Percentiles rank a stretch among this genome's conserved stretches.
phyloP scores from a whole-genome alignment of 2,329 filamentous ascomycete species.

The Xylariaceae sp. region DNA sequence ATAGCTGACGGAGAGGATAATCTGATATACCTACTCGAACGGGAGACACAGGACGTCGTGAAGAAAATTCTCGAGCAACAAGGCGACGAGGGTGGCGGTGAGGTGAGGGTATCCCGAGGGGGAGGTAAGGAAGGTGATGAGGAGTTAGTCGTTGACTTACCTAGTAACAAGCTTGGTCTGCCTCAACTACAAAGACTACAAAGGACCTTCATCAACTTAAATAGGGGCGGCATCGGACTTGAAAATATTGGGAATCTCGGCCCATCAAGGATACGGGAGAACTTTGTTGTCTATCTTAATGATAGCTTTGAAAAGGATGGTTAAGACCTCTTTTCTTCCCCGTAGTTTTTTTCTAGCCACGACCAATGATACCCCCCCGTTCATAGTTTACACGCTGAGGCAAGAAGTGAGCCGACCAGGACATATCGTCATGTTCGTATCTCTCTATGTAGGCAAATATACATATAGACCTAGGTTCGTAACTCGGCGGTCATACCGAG shows the following conservation, averaged over 20 bases:
- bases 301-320: constrained; percentile 59
- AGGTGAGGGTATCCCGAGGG: constrained; percentile 47
- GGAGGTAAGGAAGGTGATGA: constrained; percentile 35
- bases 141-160: constrained; percentile 60
- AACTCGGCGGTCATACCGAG: no score
- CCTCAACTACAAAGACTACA: constrained; percentile 74
- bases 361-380: no score
- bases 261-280: constrained; percentile 53
- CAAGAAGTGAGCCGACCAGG: no score
- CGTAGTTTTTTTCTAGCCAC: no score
- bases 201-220: constrained; percentile 72
- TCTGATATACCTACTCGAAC: constrained; percentile 77
- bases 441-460: no score
- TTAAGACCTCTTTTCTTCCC: no score
- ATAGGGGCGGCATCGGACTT: constrained; percentile 63
- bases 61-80: constrained; percentile 65
- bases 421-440: no score
- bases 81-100: constrained; percentile 60
- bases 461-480: no score
- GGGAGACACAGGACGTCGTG: constrained; percentile 72
- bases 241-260: constrained; percentile 53
- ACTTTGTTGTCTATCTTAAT: constrained; percentile 65
- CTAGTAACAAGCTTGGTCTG: constrained; percentile 61
- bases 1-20: constrained; percentile 67
- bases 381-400: no score